A percentile compares a stretch with the other conserved stretches of the same genome.
Conservation (phyloP, 2,329 filamentous ascomycete genomes). For the Neocucurbitaria cava region DNA sequence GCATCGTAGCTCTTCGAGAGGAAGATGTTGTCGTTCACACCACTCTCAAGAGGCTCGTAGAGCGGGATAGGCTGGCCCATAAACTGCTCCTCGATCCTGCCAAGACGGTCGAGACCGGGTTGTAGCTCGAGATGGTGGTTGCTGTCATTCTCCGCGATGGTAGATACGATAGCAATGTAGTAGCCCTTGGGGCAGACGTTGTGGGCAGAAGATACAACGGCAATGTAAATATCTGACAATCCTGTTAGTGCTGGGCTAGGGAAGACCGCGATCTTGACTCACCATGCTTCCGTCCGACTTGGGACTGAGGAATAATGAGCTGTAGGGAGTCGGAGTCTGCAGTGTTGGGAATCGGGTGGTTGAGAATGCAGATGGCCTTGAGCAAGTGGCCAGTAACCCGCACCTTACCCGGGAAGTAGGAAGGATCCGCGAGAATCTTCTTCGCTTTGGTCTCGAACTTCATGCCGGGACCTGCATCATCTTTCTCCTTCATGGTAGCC, state of each 20-base stretch:
- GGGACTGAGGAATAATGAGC: slow-evolving; percentile 96
- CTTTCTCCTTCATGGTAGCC: slow-evolving; percentile 91
- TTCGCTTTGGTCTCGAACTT: slow-evolving; percentile 96
- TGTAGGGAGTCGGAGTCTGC: slow-evolving; percentile 89
- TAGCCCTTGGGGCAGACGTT: slow-evolving; percentile 99
- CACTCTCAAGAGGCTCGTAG: slow-evolving; percentile 87
- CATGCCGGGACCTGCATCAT: slow-evolving; percentile 76
- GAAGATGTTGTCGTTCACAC: slow-evolving; percentile 88
- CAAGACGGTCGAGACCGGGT: slow-evolving; percentile 89
- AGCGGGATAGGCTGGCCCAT: slow-evolving; percentile 92
- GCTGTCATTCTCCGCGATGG: slow-evolving; percentile 86
- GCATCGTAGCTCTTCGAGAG: slow-evolving; percentile 99
- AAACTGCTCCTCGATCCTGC: slow-evolving; percentile 95
- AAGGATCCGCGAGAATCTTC: slow-evolving; percentile 94
- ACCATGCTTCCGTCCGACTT: slow-evolving; percentile 97
- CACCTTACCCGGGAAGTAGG: slow-evolving; percentile 92
- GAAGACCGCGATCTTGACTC: slow-evolving; percentile 41
- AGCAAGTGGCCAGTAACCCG: slow-evolving; percentile 88
- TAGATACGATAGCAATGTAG: slow-evolving; percentile 98
- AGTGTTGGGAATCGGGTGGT: slow-evolving; percentile 91
- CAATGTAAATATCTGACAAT: slow-evolving; percentile 86
- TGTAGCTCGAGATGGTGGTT: slow-evolving; percentile 97
- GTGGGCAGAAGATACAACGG: slow-evolving; percentile 92
- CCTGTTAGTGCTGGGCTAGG: slow-evolving; percentile 11
- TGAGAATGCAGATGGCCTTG: slow-evolving; percentile 96